Evolutionary conservation across 805 yeast genomes (phyloP), one percentile per base, ranked within the genome.

Genomic region (Saccharomycopsis amapae): DNA sequence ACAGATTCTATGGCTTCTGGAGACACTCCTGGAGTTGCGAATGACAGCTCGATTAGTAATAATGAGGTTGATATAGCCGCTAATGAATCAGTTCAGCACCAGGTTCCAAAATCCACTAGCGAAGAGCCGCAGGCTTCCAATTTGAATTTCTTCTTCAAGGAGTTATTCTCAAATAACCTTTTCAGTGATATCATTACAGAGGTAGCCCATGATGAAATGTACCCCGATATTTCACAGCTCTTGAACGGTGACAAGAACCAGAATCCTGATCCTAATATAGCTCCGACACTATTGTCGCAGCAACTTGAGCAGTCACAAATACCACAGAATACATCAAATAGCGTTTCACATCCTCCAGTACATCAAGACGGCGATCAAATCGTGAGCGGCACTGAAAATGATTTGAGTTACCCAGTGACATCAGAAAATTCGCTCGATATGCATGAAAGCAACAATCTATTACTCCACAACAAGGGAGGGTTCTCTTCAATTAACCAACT

Each of bases 141-240:
- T n/a, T 39, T 42, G 12, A 48, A 44, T 25, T 34, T 28, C 12
- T 35, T 48, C 10, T 35, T 48, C 10, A 37, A 33, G 17, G 51
- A 48, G 26, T 24, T 48, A 23, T 48, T 48, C 30, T 40, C 45
- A 5, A 24, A 45, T 31, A 48, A 48, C 26, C 24, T 44, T 5
- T 44, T 48, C 37, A 31, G 22, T 20, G 51, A 48, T 13, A 48
- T 48, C 1, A 34, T 48, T 17, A 39, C 34, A 22, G 50, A 46
- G 22, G 39, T 10, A 18, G 9, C 18, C 15, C 28, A 26, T 24
- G 42, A 24, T 5, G n/a, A 25, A 13, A n/a, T 9, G 18, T 28
- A 15, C 15, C 19, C 42, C 6, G 28, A 25, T 25, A 15, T 25
- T 17, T n/a, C n/a, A n/a, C n/a, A n/a, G n/a, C n/a, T n/a, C n/a